phyloP scores from a whole-genome alignment of 441 rosid species.

The Syzygium syzygioides region DNA sequence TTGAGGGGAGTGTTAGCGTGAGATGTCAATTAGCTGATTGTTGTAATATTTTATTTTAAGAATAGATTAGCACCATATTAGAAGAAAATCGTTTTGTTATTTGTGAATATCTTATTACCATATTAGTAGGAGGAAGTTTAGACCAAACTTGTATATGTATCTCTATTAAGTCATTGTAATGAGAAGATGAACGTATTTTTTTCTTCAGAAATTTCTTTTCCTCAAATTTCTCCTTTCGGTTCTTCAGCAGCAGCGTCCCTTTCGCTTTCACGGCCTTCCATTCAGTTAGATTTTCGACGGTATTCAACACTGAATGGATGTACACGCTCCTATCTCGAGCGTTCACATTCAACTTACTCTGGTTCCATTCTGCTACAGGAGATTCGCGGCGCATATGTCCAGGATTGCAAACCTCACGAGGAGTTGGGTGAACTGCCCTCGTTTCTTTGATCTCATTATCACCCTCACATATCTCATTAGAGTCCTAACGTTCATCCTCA shows the following conservation, averaged over 20 bases:
- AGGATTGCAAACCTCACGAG: not conserved
- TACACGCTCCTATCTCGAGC: constrained; percentile 47
- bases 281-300: constrained; percentile 69
- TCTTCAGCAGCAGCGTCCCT: constrained; percentile 26
- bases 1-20: too few relatives aligned
- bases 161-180: too few relatives aligned
- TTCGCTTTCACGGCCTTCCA: constrained; percentile 72
- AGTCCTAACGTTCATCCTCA: constrained; percentile 10
- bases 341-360: constrained; percentile 8
- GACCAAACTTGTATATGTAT: too few relatives aligned
- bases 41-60: too few relatives aligned
- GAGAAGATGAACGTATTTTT: too few relatives aligned
- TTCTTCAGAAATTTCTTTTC: too few relatives aligned
- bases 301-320: constrained; percentile 54
- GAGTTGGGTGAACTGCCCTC: not conserved
- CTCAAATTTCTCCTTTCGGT: constrained; percentile 56
- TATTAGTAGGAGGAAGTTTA: too few relatives aligned
- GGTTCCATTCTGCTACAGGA: not conserved
- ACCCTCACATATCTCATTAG: constrained; percentile 30
- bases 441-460: constrained; percentile 16
- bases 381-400: not conserved
- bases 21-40: too few relatives aligned
- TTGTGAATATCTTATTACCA: too few relatives aligned
- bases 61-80: too few relatives aligned
- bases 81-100: too few relatives aligned